Base-by-base conservation (phyloP, 768 basidiomycete genomes). In the Suillus subaureus region DNA sequence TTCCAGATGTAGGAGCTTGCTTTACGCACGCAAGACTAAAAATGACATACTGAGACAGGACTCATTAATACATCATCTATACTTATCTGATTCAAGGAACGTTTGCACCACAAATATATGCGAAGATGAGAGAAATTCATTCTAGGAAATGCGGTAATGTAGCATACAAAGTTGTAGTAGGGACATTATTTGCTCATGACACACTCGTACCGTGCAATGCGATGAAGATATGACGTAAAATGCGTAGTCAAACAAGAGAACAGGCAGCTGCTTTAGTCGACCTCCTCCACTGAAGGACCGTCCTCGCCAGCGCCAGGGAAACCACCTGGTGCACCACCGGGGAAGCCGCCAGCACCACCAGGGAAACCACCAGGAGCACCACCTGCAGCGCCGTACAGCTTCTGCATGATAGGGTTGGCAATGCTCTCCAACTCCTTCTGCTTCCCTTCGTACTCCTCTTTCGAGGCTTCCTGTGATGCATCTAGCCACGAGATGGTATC, bases 391-490 rank as follows among this genome's bases (percentile, higher is more conserved):
- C 81, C 75, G 77, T 97, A 96, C 33, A 96, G 85, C 72, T 83
- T 85, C 77, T 84, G 84, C 85, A 87, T 87, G 73, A 89, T 89
- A 13, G 89, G 89, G 78, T 88, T 92, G 72, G 94, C 93, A 70
- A 96, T 75, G 21, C 73, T 80, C 82, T 97, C 96, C 61, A 98
- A 83, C 80, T 97, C 96, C 84, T 96, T 96, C 77, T 96, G 95
- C 81, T 89, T 91, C 73, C 84, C 85, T 78, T 93, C 92, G 80
- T 96, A 96, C 81, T 98, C 96, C 74, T 96, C 93, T 83, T 94
- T 96, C 69, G 91, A 91, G 2, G 87, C 97, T 74, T 97, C 93
- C 75, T 94, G 91, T 45, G 94, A 93, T 65, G 72, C 78, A 73
- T 96, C 95, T 68, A 97, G 89, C 92, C 92, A 94, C 42, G 82